These are phyloP conservation scores for Globisporangium radiosum DNA, from an alignment of 352 stramenopile genomes.

Conservation along the genomic window DNA sequence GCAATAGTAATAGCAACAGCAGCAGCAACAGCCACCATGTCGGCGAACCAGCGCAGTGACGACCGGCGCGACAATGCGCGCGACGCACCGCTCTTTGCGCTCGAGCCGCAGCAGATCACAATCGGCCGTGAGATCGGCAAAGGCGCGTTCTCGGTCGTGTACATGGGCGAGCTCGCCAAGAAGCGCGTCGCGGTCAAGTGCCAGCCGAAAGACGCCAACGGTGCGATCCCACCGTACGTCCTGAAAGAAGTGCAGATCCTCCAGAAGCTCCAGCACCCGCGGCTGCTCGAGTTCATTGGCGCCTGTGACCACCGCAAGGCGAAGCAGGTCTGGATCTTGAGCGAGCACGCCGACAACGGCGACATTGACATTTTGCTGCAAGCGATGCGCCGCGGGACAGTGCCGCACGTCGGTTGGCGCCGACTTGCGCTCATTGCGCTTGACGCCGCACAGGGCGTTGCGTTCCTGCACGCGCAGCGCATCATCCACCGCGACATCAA, in stretches of 20 bases:
- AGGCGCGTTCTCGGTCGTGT: slow-evolving; percentile 80
- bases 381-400: slow-evolving; percentile 35
- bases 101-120: slow-evolving; percentile 54
- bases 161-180: slow-evolving; percentile 61
- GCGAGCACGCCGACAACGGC: slow-evolving; percentile 69
- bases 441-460: slow-evolving; percentile 86
- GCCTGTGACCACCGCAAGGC: slow-evolving; percentile 59
- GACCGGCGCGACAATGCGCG: slow-evolving; percentile 15
- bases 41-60: slow-evolving; percentile 24
- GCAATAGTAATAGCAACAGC: neutral
- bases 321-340: slow-evolving; percentile 81
- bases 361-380: slow-evolving; percentile 70
- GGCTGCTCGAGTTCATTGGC: slow-evolving; percentile 72
- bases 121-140: slow-evolving; percentile 82
- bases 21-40: slow-evolving; percentile 12
- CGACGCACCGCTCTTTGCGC: slow-evolving; percentile 33
- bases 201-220: slow-evolving; percentile 71
- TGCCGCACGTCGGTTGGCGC: slow-evolving; percentile 53
- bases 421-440: slow-evolving; percentile 59
- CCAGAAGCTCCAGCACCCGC: slow-evolving; percentile 54
- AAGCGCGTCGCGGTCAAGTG: slow-evolving; percentile 80
- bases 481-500: slow-evolving; percentile 87
- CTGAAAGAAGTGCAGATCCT: slow-evolving; percentile 74
- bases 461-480: slow-evolving; percentile 90
- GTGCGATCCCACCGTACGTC: slow-evolving; percentile 66